Conservation (phyloP, 1,139 yeast genomes). For the Debaryomyces sp. region DNA sequence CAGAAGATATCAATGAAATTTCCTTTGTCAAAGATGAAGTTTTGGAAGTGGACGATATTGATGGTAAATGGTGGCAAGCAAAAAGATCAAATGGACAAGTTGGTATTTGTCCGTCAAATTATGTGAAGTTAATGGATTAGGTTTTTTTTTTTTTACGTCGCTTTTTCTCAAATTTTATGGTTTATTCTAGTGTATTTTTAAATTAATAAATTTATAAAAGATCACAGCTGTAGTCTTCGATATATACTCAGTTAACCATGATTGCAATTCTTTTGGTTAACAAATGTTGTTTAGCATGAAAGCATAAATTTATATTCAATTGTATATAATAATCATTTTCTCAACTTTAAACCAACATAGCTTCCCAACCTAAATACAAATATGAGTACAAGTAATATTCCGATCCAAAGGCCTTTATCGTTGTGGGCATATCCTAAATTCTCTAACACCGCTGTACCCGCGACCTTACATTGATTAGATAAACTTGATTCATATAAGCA, state of each 20-base stretch:
- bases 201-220: neutral
- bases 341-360: conserved; percentile 8
- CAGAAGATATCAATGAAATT: conserved; percentile 90
- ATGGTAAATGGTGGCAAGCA: conserved; percentile 99
- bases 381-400: conserved; percentile 31
- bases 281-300: neutral
- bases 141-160: neutral
- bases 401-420: conserved; percentile 36
- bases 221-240: neutral
- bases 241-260: neutral
- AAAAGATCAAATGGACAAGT: conserved; percentile 86
- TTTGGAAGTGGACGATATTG: conserved; percentile 87
- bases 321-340: neutral
- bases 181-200: conserved; percentile 3
- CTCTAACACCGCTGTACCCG: conserved; percentile 32
- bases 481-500: conserved; percentile 36
- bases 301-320: neutral
- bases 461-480: conserved; percentile 30
- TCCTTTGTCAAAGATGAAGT: conserved; percentile 90
- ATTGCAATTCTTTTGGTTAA: neutral
- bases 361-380: conserved; percentile 24
- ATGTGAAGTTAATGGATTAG: conserved; percentile 67
- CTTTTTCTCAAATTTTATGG: conserved; percentile 1
- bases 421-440: conserved; percentile 28
- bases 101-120: conserved; percentile 96